phyloP scores from a whole-genome alignment of 2,329 filamentous ascomycete genomes.

The Shiraia sp. region DNA sequence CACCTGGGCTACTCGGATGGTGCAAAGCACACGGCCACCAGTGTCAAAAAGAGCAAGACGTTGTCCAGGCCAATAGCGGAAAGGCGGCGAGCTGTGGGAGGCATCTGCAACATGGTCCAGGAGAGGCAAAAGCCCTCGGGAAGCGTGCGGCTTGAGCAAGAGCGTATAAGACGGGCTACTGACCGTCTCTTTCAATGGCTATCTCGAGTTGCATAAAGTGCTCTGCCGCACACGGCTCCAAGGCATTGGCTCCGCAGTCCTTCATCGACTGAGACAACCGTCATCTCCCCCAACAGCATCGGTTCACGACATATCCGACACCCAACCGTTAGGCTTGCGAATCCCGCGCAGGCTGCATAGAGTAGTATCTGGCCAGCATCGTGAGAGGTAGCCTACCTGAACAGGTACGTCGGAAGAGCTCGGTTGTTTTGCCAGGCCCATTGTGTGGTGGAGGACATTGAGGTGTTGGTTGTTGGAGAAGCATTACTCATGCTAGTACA shows the following conservation, averaged over 20 bases:
- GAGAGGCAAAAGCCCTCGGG: slow-evolving; percentile 33
- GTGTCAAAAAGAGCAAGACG: slow-evolving; percentile 35
- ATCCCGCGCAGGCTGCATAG: slow-evolving; percentile 13
- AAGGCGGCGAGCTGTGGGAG: slow-evolving; percentile 34
- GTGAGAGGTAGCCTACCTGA: slow-evolving; percentile 8
- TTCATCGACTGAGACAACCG: slow-evolving; percentile 31
- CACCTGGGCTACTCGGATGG: slow-evolving; percentile 28
- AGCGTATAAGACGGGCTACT: slow-evolving; percentile 42
- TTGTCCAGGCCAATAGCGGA: slow-evolving; percentile 37
- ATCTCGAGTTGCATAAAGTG: slow-evolving; percentile 30
- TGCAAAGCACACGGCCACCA: slow-evolving; percentile 24
- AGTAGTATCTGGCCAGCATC: slow-evolving; percentile 3
- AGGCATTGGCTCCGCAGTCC: slow-evolving; percentile 30
- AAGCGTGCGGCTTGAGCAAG: slow-evolving; percentile 18
- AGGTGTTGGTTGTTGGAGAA: neutral
- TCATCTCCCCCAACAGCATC: slow-evolving; percentile 17
- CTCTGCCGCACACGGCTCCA: slow-evolving; percentile 23
- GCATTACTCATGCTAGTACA: too few species aligned
- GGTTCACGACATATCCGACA: slow-evolving; percentile 21
- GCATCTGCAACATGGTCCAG: slow-evolving; percentile 37
- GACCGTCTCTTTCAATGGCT: slow-evolving; percentile 26
- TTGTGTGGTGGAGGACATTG: slow-evolving; percentile 1
- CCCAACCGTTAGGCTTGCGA: slow-evolving; percentile 7
- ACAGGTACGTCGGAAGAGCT: slow-evolving; percentile 28
- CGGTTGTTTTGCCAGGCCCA: slow-evolving; percentile 7